Evolutionary conservation across 148 eudicot genomes (phyloP), one percentile per base, ranked within the genome.

Genomic region (Chenopodium suecicum): DNA sequence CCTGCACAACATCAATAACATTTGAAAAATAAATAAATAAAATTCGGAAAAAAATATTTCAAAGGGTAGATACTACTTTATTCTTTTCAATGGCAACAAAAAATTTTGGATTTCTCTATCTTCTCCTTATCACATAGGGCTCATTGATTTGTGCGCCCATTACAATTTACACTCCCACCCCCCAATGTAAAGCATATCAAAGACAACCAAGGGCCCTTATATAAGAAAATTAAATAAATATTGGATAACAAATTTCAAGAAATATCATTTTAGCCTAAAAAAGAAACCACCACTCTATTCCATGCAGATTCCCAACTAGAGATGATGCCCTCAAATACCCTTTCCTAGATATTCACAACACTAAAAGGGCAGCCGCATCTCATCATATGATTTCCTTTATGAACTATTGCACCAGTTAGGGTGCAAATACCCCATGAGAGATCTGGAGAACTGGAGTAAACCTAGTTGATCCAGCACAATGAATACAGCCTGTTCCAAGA

Each of bases 1-100:
- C 94, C 99, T 96, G 94, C 76, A 89, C 74, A 83, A 34, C 77
- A 67, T 27, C n/a, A 76, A 73, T 75, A 84, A 46, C 44, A 48
- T 60, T 73, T 83, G 64, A 10, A 84, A 56, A 19, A 37, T 69
- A 60, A 48, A 73, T 13, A 75, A 31, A 29, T 16, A 56, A 2
- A 50, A 50, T 0, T 50, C 3, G 14, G 54, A 48, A 48, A 10
- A 9, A 9, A 9, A 48, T 34, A 48, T 9, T 48, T 48, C 12
- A 50, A 50, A 50, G 54, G 13, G 54, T 12, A 50, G 14, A 50
- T 50, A 13, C 54, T 50, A 2, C 54, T 50, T 13, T 10, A 50
- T 50, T 50, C 54, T 50, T 50, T 50, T 12, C 13, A 48, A 48
- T 10, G 13, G 14, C 14, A 48, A 48, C 52, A 48, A 9, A 9